A percentile compares a stretch with the other conserved stretches of the same genome.
Evolutionary conservation across 179 eudicot species (phyloP).

Genomic region (Beta macrorhiza): DNA sequence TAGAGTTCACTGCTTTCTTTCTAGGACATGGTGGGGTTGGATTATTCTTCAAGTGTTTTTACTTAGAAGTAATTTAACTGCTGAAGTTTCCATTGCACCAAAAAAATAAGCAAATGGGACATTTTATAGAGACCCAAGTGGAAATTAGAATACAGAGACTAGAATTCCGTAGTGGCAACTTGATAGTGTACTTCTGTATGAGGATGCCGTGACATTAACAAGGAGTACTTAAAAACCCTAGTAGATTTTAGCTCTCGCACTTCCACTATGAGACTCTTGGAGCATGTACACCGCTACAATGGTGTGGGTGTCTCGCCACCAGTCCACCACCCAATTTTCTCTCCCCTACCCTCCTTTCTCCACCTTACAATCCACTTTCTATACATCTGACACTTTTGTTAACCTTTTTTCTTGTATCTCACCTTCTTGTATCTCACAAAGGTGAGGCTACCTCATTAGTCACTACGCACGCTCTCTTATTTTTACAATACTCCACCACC

Average conservation of each 20-base stretch:
- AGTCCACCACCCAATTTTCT: too few relatives aligned
- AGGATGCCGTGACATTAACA: neutral
- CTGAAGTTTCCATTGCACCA: conserved; percentile 31
- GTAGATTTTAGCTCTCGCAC: neutral
- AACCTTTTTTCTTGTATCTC: too few relatives aligned
- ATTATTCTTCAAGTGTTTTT: conserved; percentile 47
- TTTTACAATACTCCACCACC: too few relatives aligned
- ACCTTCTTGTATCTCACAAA: too few relatives aligned
- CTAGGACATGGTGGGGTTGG: conserved; percentile 40
- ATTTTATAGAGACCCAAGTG: neutral
- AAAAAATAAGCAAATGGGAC: neutral
- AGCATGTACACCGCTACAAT: too few relatives aligned
- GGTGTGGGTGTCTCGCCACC: too few relatives aligned
- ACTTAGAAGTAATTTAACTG: conserved; percentile 41
- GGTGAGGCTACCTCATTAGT: too few relatives aligned
- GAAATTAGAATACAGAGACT: neutral
- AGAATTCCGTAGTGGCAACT: neutral
- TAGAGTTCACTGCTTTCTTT: conserved; percentile 52
- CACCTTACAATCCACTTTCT: too few relatives aligned
- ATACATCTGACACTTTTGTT: too few relatives aligned
- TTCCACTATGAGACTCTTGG: too few relatives aligned
- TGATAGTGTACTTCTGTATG: neutral
- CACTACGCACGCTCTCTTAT: too few relatives aligned
- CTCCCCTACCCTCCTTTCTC: too few relatives aligned
- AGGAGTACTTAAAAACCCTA: neutral